Percentiles rank a stretch among this genome's conserved stretches.
Conservation (phyloP, 306 rosid species). For the Vicia faba region DNA sequence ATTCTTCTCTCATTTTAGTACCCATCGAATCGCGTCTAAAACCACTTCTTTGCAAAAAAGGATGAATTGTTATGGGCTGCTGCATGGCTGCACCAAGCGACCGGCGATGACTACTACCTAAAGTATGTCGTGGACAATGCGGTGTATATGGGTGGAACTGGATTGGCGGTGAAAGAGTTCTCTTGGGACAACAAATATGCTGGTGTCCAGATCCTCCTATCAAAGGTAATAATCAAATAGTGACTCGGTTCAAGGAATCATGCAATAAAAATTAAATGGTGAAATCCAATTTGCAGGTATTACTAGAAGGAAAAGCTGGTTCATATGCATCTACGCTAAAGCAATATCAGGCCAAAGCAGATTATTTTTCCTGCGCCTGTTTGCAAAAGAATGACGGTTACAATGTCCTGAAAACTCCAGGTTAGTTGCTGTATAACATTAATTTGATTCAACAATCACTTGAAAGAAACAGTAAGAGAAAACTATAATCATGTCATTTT, state of each 20-base stretch:
- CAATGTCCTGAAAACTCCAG: conserved; percentile 72
- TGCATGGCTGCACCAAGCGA: conserved; percentile 77
- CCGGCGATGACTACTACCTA: conserved; percentile 70
- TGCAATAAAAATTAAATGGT: conserved; percentile 22
- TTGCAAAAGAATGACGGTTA: conserved; percentile 83
- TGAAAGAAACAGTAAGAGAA: background rate
- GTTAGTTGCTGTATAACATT: conserved; percentile 38
- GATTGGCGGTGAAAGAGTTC: conserved; percentile 81
- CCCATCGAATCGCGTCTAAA: background rate
- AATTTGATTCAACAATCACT: background rate
- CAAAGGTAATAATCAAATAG: conserved; percentile 52
- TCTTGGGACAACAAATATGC: conserved; percentile 97
- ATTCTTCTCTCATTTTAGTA: background rate
- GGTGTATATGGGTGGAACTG: conserved; percentile 81
- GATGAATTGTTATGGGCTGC: conserved; percentile 96
- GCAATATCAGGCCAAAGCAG: conserved; percentile 89
- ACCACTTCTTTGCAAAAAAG: conserved; percentile 35
- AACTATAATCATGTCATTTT: conserved; percentile 4
- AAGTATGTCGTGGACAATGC: conserved; percentile 76
- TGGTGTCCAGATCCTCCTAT: conserved; percentile 75
- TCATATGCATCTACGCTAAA: conserved; percentile 56
- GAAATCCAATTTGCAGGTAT: conserved; percentile 47
- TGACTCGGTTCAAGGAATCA: conserved; percentile 8
- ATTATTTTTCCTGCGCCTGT: conserved; percentile 80
- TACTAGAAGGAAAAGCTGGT: conserved; percentile 71